Evolutionary conservation across 2,329 filamentous ascomycete species (phyloP).

Genomic region (Fusarium nodosum): DNA sequence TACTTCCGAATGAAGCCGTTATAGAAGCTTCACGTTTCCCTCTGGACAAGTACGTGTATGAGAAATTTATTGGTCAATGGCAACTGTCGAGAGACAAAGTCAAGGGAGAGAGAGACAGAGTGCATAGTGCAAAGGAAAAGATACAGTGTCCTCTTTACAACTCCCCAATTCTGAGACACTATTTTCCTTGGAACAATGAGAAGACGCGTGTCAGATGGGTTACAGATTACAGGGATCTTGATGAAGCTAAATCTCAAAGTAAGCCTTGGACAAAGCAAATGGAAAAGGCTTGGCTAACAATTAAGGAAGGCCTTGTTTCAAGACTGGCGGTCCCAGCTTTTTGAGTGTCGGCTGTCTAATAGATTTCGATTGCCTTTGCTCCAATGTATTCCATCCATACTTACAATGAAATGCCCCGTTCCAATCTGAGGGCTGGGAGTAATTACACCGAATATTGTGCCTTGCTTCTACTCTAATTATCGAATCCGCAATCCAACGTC

Average conservation of each 20-base stretch:
- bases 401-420: no score
- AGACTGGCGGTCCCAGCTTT: neutral
- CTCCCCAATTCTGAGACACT: constrained; percentile 8
- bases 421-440: neutral
- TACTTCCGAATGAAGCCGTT: neutral
- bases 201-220: constrained; percentile 48
- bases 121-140: neutral
- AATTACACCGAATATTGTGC: constrained; percentile 3
- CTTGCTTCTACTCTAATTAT: constrained; percentile 18
- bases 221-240: constrained; percentile 34
- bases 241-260: neutral
- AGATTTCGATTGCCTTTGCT: no score
- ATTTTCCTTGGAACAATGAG: constrained; percentile 35
- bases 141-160: constrained; percentile 21
- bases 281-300: constrained; percentile 4
- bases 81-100: constrained; percentile 13
- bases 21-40: neutral
- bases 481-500: constrained; percentile 32
- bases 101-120: constrained; percentile 16
- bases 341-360: neutral
- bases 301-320: constrained; percentile 11
- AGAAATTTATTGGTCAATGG: neutral
- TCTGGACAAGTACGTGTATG: neutral
- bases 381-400: no score
- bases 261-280: neutral